Base-by-base conservation (phyloP, 192 early-diverging fungal species). In the Backusella morwellensis region DNA sequence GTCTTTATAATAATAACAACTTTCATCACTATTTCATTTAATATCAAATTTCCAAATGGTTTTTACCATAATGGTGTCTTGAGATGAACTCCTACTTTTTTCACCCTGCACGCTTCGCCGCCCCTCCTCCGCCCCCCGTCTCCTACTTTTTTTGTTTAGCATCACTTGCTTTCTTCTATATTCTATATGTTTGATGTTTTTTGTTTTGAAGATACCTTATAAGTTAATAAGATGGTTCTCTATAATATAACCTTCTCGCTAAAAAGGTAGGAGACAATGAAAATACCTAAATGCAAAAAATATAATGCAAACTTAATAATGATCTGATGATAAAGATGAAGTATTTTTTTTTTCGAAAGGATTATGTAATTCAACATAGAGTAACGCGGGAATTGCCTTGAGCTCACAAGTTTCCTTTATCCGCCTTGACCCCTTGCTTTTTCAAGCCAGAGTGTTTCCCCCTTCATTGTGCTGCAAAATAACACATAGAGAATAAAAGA, bases 341-440 rank as follows among this genome's bases (percentile, higher is more conserved):
- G 56, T 59, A 26, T 14, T 44, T 44, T 44, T 44, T 42, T 44
- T 44, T 44, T 44, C 41, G 42, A 44, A 44, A 0, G 15, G 42
- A 63, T 63, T 63, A 63, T 63, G 56, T 63, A 63, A 63, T 63
- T 29, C 56, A 63, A 63, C 56, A 63, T 63, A 26, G 21, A 11
- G 0, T 63, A 32, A 29, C 56, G 9, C 56, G 23, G 56, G 56
- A 63, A 63, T 29, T 63, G 21, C 6, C 21, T 63, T 63, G 14
- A 23, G 56, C 56, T 63, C 12, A 29, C 23, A 8, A 63, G 23
- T 29, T 63, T 63, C 12, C 29, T 63, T 26, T 29, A 63, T 12
- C 26, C 9, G 56, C 56, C 26, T 29, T 9, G 3, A 9, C 21
- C 26, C 26, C 56, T 63, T 29, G 11, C 26, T 63, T 63, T 32